Evolutionary conservation across 805 yeast species (phyloP).

Genomic region (Yarrowia alimentaria): DNA sequence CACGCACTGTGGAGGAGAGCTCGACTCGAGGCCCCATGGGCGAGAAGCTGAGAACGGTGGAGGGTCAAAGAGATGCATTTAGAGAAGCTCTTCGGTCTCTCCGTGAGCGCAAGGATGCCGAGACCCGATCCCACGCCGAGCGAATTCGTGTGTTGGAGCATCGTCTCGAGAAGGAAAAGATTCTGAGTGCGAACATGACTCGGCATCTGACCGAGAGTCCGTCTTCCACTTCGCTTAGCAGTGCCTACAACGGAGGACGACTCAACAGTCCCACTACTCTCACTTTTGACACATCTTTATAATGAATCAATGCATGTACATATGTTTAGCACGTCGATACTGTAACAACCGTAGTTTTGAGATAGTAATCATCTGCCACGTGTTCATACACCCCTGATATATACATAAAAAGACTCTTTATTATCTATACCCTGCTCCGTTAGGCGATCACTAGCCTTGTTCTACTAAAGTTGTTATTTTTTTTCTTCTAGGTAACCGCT

Average conservation of each 20-base stretch:
- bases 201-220: conserved; percentile 22
- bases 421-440: too few relatives aligned
- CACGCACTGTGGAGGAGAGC: conserved; percentile 37
- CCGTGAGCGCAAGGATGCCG: conserved; percentile 43
- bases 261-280: conserved; percentile 10
- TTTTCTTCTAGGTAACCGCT: too few relatives aligned
- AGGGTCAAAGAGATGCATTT: conserved; percentile 42
- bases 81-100: conserved; percentile 44
- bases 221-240: not conserved
- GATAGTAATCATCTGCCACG: not conserved
- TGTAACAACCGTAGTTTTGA: not conserved
- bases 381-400: not conserved
- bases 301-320: conserved; percentile 14
- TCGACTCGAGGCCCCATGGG: conserved; percentile 39
- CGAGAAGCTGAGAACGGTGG: conserved; percentile 40
- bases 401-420: not conserved
- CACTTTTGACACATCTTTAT: not conserved
- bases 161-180: conserved; percentile 35
- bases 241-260: not conserved
- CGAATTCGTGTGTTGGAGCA: conserved; percentile 37
- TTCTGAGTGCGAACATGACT: conserved; percentile 21
- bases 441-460: too few relatives aligned
- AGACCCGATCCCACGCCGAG: conserved; percentile 36
- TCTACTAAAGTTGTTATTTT: too few relatives aligned
- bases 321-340: too few relatives aligned